Conservation (phyloP, 2,329 filamentous ascomycete genomes). For the Microsporum audouinii region DNA sequence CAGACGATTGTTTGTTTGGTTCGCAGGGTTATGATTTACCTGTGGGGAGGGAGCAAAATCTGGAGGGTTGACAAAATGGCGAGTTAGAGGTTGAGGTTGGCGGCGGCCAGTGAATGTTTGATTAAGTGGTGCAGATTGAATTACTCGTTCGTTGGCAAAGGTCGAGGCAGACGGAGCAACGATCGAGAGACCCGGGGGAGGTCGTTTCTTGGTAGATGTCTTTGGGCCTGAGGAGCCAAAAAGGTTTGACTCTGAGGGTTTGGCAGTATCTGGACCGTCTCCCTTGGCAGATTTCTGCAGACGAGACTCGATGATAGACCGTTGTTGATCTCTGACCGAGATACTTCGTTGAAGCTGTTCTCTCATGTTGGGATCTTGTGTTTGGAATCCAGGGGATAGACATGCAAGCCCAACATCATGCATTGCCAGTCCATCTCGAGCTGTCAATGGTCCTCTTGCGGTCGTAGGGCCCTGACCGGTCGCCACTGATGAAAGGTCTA, state of each 20-base stretch:
- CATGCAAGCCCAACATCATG: slow-evolving; percentile 91
- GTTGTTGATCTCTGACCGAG: slow-evolving; percentile 84
- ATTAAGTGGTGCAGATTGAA: slow-evolving; percentile 88
- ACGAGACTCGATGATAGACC: slow-evolving; percentile 86
- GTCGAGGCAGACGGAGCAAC: slow-evolving; percentile 86
- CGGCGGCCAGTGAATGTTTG: slow-evolving; percentile 91
- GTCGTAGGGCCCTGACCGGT: slow-evolving; percentile 50
- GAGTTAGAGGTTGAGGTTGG: slow-evolving; percentile 61
- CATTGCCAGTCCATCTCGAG: slow-evolving; percentile 67
- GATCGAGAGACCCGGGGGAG: slow-evolving; percentile 78
- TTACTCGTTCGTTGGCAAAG: slow-evolving; percentile 87
- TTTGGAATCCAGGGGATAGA: slow-evolving; percentile 88
- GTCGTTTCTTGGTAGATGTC: slow-evolving; percentile 40
- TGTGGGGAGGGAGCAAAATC: slow-evolving; percentile 45
- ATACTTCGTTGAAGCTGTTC: slow-evolving; percentile 91
- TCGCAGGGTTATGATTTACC: slow-evolving; percentile 79
- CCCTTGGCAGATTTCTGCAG: slow-evolving; percentile 79
- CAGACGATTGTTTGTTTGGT: slow-evolving; percentile 80
- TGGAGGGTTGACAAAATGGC: slow-evolving; percentile 69
- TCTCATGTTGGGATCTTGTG: slow-evolving; percentile 91
- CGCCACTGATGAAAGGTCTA: slow-evolving; percentile 36
- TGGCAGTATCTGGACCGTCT: slow-evolving; percentile 51
- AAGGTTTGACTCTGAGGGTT: slow-evolving; percentile 41
- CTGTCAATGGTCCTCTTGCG: slow-evolving; percentile 56
- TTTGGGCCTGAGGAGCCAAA: slow-evolving; percentile 27